These are phyloP conservation scores for Sisymbrium altissimum DNA, from an alignment of 345 rosid species.

Conservation along the genomic window DNA sequence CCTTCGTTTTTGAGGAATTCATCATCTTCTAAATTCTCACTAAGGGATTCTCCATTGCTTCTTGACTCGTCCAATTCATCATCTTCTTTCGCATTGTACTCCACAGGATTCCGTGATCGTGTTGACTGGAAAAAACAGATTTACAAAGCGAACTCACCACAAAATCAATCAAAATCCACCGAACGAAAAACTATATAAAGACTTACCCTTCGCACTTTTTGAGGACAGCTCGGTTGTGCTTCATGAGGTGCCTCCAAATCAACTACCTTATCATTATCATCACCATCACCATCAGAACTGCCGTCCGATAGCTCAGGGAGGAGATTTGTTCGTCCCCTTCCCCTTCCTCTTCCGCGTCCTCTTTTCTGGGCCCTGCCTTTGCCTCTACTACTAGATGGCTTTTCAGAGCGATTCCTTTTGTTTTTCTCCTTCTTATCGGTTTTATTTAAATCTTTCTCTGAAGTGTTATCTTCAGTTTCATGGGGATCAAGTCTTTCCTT, in stretches of 20 bases:
- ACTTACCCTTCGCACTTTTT: conserved; percentile 67
- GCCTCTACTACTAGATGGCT: conserved; percentile 41
- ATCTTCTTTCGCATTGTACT: conserved; percentile 43
- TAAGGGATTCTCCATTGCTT: conserved; percentile 21
- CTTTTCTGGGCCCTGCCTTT: conserved; percentile 22
- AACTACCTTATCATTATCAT: conserved; percentile 21
- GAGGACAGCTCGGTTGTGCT: conserved; percentile 28
- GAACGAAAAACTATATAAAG: not conserved
- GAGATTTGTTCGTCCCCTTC: conserved; percentile 33
- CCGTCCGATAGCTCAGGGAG: conserved; percentile 43
- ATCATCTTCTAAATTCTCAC: conserved; percentile 23
- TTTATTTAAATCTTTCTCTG: conserved; percentile 33
- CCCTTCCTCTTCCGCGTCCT: conserved; percentile 37
- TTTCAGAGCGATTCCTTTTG: conserved; percentile 31
- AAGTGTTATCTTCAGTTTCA: conserved; percentile 32
- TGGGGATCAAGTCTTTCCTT: conserved; percentile 31
- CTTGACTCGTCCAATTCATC: conserved; percentile 39
- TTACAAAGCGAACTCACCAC: conserved; percentile 4
- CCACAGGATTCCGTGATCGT: conserved; percentile 57
- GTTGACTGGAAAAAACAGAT: conserved; percentile 49
- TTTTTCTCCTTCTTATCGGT: conserved; percentile 31
- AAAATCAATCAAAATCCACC: not conserved
- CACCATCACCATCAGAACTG: conserved; percentile 37
- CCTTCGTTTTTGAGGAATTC: conserved; percentile 9
- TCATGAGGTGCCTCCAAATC: conserved; percentile 28